These are phyloP conservation scores for Nicotiana benthamiana DNA, from an alignment of 257 asterid genomes.

Conservation along the genomic window DNA sequence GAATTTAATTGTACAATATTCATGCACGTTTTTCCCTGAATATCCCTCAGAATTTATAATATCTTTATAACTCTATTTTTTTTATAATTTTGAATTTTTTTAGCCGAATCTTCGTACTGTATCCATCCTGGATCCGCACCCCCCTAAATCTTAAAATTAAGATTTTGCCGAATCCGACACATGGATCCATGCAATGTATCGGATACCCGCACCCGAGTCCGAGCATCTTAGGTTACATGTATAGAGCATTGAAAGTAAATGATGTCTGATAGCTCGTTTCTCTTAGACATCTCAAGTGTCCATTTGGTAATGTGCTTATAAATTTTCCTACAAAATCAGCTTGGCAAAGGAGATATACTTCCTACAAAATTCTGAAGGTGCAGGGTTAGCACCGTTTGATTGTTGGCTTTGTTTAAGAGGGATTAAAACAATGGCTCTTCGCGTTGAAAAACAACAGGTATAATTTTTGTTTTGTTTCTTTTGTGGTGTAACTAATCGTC, in stretches of 20 bases:
- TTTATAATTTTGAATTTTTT: too few species aligned
- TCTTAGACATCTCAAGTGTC: background rate
- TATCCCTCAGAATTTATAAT: too few species aligned
- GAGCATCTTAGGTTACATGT: background rate
- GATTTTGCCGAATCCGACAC: too few species aligned
- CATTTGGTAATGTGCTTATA: background rate
- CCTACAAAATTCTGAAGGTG: slow-evolving; percentile 91
- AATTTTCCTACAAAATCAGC: slow-evolving; percentile 25
- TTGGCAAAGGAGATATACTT: slow-evolving; percentile 65
- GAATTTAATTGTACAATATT: too few species aligned
- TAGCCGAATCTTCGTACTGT: too few species aligned
- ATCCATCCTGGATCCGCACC: too few species aligned
- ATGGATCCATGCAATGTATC: too few species aligned
- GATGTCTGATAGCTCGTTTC: background rate
- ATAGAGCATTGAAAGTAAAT: background rate
- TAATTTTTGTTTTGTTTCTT: background rate
- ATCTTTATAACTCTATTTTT: too few species aligned
- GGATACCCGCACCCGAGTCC: too few species aligned
- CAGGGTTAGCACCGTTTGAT: slow-evolving; percentile 92
- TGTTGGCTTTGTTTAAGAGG: slow-evolving; percentile 98
- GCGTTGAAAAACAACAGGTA: slow-evolving; percentile 95
- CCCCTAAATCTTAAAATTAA: too few species aligned
- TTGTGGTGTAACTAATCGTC: background rate
- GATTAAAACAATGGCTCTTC: slow-evolving; percentile 77
- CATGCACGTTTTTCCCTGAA: too few species aligned